A percentile compares a stretch with the other conserved stretches of the same genome.
Conservation (phyloP, 768 basidiomycete genomes). For the Russula compacta region DNA sequence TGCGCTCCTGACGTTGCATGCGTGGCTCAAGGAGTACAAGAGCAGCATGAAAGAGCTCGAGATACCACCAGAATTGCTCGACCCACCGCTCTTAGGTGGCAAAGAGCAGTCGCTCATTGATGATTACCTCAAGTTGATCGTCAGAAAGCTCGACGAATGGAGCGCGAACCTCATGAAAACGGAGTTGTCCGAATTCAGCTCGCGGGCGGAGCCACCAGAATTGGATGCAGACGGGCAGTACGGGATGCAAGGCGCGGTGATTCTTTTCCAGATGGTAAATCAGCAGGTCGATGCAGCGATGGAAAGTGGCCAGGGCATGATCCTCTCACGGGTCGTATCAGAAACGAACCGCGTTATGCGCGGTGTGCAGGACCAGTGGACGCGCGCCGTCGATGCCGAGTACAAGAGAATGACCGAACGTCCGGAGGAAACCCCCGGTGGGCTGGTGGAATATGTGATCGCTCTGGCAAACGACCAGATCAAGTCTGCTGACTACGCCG, state of each 20-base stretch:
- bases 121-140: conserved; percentile 88
- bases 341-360: conserved; percentile 89
- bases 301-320: conserved; percentile 92
- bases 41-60: conserved; percentile 91
- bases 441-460: conserved; percentile 91
- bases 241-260: conserved; percentile 81
- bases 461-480: conserved; percentile 97
- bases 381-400: conserved; percentile 71
- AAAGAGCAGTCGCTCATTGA: conserved; percentile 92
- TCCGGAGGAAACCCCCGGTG: conserved; percentile 78
- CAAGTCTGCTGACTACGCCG: conserved; percentile 90
- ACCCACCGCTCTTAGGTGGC: conserved; percentile 89
- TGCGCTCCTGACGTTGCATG: conserved; percentile 73
- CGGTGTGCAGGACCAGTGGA: conserved; percentile 80
- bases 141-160: conserved; percentile 97
- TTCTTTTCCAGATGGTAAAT: conserved; percentile 97
- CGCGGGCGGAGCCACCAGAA: conserved; percentile 80
- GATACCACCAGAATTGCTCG: conserved; percentile 68
- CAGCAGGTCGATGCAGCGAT: conserved; percentile 92
- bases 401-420: conserved; percentile 82
- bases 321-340: conserved; percentile 81
- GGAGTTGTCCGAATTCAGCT: conserved; percentile 76
- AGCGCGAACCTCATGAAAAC: conserved; percentile 87
- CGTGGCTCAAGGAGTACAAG: conserved; percentile 95
- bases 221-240: conserved; percentile 83